phyloP scores from a whole-genome alignment of 305 asterid species.

The Fraxinus xanthoxyloides region DNA sequence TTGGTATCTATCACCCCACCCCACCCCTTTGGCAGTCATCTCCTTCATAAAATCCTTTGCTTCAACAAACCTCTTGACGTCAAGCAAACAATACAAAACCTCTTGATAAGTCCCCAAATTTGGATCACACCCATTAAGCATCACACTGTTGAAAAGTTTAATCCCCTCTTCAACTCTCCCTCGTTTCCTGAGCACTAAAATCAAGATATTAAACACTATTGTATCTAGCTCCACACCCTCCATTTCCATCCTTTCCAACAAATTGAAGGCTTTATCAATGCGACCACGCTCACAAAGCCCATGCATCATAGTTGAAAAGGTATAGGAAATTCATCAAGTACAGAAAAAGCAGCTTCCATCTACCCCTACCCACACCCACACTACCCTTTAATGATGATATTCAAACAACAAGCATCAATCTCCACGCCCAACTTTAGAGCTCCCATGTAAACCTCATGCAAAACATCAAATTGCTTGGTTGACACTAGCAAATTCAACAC shows the following conservation, averaged over 20 bases:
- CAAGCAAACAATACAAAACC: conserved; percentile 65
- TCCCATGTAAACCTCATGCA: conserved; percentile 61
- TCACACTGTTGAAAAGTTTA: conserved; percentile 46
- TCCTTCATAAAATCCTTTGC: conserved; percentile 54
- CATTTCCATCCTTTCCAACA: conserved; percentile 64
- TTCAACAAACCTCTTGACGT: conserved; percentile 48
- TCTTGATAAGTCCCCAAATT: conserved; percentile 74
- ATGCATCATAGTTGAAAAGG: conserved; percentile 74
- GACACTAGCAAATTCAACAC: conserved; percentile 67
- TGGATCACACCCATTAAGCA: conserved; percentile 66
- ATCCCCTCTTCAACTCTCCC: conserved; percentile 54
- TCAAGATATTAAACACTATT: conserved; percentile 56
- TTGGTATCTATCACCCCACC: conserved; percentile 34
- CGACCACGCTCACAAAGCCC: conserved; percentile 52
- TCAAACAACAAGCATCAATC: conserved; percentile 78
- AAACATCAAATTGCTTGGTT: conserved; percentile 66
- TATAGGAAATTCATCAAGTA: conserved; percentile 85
- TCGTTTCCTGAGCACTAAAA: conserved; percentile 64
- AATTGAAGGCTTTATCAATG: conserved; percentile 50
- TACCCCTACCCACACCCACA: conserved; percentile 59
- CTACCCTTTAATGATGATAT: conserved; percentile 68
- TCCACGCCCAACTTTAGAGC: conserved; percentile 65
- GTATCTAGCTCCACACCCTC: conserved; percentile 67
- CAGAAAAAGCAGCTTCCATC: conserved; percentile 56
- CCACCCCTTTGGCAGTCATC: conserved; percentile 39